Evolutionary conservation across 140 eudicot genomes (phyloP).

Genomic region (Bidens hawaiensis): DNA sequence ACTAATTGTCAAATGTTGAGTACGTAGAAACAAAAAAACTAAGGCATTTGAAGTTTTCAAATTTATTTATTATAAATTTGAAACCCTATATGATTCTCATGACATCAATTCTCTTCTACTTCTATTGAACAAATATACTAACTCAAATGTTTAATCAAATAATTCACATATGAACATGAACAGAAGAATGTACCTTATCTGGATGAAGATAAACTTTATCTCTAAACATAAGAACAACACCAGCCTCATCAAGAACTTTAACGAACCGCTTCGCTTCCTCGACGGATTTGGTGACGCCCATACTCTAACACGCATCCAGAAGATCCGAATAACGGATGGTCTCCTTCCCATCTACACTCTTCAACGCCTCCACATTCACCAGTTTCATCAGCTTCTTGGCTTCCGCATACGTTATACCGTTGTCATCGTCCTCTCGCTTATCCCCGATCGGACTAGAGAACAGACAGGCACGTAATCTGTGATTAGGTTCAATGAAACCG

Average conservation of each 20-base stretch:
- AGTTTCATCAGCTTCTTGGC: conserved; percentile 77
- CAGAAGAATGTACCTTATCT: conserved; percentile 46
- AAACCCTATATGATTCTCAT: no score
- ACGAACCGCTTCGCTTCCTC: conserved; percentile 72
- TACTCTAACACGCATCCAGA: conserved; percentile 49
- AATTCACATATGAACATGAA: conserved; percentile 1
- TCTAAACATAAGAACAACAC: conserved; percentile 71
- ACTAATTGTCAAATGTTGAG: no score
- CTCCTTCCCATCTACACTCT: conserved; percentile 60
- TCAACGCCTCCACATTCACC: conserved; percentile 84
- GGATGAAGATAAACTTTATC: conserved; percentile 71
- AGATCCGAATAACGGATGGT: conserved; percentile 61
- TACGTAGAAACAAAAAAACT: no score
- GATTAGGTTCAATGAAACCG: not conserved
- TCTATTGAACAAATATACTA: no score
- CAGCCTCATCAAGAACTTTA: conserved; percentile 81
- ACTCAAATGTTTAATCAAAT: no score
- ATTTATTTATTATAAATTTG: no score
- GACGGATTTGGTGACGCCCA: conserved; percentile 56
- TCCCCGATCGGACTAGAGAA: conserved; percentile 15
- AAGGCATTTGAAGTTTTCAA: no score
- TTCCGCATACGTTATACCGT: conserved; percentile 45
- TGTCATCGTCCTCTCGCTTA: not conserved
- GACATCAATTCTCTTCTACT: no score
- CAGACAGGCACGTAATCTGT: conserved; percentile 14